Evolutionary conservation across 352 stramenopile genomes (phyloP), one percentile per base, ranked within the genome.

Genomic region (Pythium aristosporum): DNA sequence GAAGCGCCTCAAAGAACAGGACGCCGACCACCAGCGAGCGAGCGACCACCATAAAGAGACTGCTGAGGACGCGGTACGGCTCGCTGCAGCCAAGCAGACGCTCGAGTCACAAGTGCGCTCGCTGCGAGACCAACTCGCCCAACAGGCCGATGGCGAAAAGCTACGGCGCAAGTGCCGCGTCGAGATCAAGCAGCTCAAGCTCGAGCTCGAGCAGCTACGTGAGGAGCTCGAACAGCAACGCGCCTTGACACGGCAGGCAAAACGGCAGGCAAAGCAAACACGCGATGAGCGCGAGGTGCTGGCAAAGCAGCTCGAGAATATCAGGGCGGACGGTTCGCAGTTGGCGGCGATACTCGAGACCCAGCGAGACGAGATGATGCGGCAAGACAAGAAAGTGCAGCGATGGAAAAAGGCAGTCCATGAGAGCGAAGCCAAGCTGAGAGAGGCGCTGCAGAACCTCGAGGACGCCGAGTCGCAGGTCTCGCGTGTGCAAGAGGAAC

Each of bases 221-320:
- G 55, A 76, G 0, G 73, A 85, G 52, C 57, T 85, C 3, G 70
- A 85, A 52, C 41, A 63, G 18, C 76, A 84, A 34, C 73, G 80
- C 12, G 64, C 69, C 6, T 21, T 49, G 13, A 42, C 62, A 7
- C 71, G 80, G 0, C 65, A 67, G 3, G 46, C 59, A 9, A 87
- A 85, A 7, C 69, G 80, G 0, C 65, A 67, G 2, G 46, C 59
- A 12, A 87, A 83, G 6, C 61, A 76, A 8, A 57, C 68, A 0
- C 65, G 69, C 18, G 39, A 69, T 11, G 75, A 87, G 34, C 76
- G 67, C 8, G 72, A 84, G 5, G 59, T 66, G 12, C 54, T 88
- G 11, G 37, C 55, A 15, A 81, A 79, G 50, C 77, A 86, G 56
- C 30, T 88, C 0, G 36, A 43, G 16, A 61, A 63, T 32, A 59